Evolutionary conservation across 306 rosid genomes (phyloP), one percentile per base, ranked within the genome.

Genomic region (Sindora glabra): DNA sequence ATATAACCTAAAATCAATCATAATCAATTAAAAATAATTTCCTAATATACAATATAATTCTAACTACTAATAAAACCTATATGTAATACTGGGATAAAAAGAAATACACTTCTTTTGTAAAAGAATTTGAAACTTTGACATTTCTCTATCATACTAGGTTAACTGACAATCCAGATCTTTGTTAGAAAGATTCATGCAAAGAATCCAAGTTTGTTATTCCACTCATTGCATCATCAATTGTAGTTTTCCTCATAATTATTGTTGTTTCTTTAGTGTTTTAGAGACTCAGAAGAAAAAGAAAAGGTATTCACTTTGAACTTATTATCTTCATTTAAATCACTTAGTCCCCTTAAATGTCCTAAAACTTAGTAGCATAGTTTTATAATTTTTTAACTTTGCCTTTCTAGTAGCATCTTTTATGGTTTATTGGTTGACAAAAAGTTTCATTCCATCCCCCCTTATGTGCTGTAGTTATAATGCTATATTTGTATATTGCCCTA

Each of bases 111-210:
- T n/a, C n/a, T n/a, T 12, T 13, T 12, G 5, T 21, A 13, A 13
- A 0, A n/a, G 22, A 5, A 22, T 33, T n/a, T 1, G 10, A 27
- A 26, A 2, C 0, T 40, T 7, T 58, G 27, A 40, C 56, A 17
- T 15, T 45, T 2, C 39, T 61, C 16, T 14, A 0, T 18, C 33
- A 30, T 59, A n/a, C 34, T 18, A 73, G 83, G 12, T 22, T 59
- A 21, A 59, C 38, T 3, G 57, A 53, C 38, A 73, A 78, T 18
- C 66, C 51, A 22, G 51, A 32, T 40, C 64, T 73, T 12, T 64
- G 73, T 53, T 10, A 4, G n/a, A n/a, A n/a, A n/a, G n/a, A n/a
- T n/a, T n/a, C n/a, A n/a, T n/a, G n/a, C n/a, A n/a, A n/a, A n/a
- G n/a, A n/a, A n/a, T n/a, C n/a, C n/a, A n/a, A n/a, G n/a, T n/a